Evolutionary conservation across 2,329 filamentous ascomycete species (phyloP).

Genomic region (Beauveria medogensis): DNA sequence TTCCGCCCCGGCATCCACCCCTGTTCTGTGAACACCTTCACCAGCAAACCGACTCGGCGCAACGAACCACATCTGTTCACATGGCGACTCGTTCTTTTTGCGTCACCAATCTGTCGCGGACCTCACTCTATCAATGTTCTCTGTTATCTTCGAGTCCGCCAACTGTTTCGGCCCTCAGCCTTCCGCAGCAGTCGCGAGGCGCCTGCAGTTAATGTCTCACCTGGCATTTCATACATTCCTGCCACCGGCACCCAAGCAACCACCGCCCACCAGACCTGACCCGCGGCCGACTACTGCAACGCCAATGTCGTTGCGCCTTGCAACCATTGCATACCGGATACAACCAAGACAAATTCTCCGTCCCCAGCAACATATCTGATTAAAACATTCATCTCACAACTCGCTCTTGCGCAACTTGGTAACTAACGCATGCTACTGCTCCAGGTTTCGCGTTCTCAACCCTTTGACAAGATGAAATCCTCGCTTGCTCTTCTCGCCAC

Average conservation of each 20-base stretch:
- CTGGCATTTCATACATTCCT: conserved; percentile 10
- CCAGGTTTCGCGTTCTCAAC: conserved; percentile 4
- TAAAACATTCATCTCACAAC: not conserved
- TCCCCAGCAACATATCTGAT: not conserved
- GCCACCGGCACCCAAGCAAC: conserved; percentile 4
- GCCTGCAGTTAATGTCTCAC: conserved; percentile 3
- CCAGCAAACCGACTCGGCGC: not conserved
- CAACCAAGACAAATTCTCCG: not conserved
- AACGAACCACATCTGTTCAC: not conserved
- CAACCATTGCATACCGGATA: conserved; percentile 6
- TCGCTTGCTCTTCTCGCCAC: conserved; percentile 38
- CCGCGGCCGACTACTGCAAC: not conserved
- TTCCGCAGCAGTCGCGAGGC: not conserved
- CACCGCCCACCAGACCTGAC: not conserved
- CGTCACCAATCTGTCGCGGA: not conserved
- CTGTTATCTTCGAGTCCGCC: not conserved
- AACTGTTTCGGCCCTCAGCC: not conserved
- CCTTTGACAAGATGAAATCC: conserved; percentile 38
- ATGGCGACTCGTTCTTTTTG: not conserved
- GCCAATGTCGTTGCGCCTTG: not conserved
- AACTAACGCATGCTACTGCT: conserved; percentile 14
- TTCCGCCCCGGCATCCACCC: not conserved
- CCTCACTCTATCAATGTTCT: not conserved
- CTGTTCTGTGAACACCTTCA: not conserved
- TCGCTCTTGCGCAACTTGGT: not conserved